Evolutionary conservation across 2,329 filamentous ascomycete genomes (phyloP).

Genomic region (Alternaria ethzedia): DNA sequence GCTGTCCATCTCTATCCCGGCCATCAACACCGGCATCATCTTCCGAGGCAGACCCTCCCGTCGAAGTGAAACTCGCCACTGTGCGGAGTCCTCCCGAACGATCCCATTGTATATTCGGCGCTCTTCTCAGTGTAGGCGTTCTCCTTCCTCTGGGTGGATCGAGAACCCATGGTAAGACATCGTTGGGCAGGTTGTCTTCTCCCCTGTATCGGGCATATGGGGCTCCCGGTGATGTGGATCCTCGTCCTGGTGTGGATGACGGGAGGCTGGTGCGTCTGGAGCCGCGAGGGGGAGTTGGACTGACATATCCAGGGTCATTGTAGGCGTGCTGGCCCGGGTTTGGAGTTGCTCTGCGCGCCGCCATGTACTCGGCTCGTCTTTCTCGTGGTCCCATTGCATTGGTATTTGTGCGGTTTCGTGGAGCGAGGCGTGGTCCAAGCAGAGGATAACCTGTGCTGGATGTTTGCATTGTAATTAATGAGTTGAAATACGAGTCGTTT

Average conservation of each 20-base stretch:
- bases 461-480: background rate
- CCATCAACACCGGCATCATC: background rate
- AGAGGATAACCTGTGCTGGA: background rate
- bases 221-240: background rate
- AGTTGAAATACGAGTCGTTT: background rate
- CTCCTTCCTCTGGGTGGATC: background rate
- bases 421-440: background rate
- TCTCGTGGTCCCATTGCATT: background rate
- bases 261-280: background rate
- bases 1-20: background rate
- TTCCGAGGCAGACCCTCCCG: background rate
- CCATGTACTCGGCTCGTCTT: background rate
- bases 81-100: background rate
- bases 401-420: background rate
- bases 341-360: background rate
- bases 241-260: background rate
- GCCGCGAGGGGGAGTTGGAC: background rate
- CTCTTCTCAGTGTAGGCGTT: constrained; percentile 2
- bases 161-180: background rate
- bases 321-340: background rate
- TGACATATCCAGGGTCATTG: background rate
- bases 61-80: background rate
- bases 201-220: background rate
- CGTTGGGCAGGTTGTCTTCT: background rate
- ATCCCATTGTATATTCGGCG: constrained; percentile 2